These are phyloP conservation scores for Rhexocercosporidium sp. DNA, from an alignment of 2,329 filamentous ascomycete species.

Conservation along the genomic window DNA sequence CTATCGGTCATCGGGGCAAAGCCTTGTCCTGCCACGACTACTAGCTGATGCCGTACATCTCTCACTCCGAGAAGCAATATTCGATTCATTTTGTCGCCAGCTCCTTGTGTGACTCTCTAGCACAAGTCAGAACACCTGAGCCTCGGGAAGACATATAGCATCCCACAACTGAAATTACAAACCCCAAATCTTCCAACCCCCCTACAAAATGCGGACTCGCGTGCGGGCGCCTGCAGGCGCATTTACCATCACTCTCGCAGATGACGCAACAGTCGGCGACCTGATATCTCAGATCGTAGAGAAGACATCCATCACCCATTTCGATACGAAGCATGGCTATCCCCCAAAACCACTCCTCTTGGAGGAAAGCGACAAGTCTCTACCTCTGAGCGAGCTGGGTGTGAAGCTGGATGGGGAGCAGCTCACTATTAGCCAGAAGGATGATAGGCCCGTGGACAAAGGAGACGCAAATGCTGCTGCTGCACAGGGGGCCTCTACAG, in stretches of 20 bases:
- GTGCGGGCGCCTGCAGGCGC: conserved; percentile 77
- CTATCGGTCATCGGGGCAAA: background rate
- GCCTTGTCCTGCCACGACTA: background rate
- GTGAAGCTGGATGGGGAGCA: conserved; percentile 71
- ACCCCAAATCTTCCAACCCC: background rate
- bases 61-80: background rate
- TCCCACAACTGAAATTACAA: too few relatives aligned
- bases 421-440: conserved; percentile 57
- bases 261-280: conserved; percentile 68
- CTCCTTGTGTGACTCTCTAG: background rate
- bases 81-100: background rate
- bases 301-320: conserved; percentile 67
- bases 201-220: conserved; percentile 68
- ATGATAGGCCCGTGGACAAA: conserved; percentile 11
- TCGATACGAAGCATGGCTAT: conserved; percentile 84
- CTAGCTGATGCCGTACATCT: background rate
- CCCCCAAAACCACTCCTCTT: conserved; percentile 75
- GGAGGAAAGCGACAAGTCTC: conserved; percentile 51
- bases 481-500: conserved; percentile 1
- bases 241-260: conserved; percentile 70
- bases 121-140: background rate
- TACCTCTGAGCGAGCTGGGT: conserved; percentile 58
- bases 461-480: background rate
- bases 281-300: conserved; percentile 65
- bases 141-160: background rate